Conservation (phyloP, 2,329 filamentous ascomycete genomes). For the Colletotrichum endophyticum region DNA sequence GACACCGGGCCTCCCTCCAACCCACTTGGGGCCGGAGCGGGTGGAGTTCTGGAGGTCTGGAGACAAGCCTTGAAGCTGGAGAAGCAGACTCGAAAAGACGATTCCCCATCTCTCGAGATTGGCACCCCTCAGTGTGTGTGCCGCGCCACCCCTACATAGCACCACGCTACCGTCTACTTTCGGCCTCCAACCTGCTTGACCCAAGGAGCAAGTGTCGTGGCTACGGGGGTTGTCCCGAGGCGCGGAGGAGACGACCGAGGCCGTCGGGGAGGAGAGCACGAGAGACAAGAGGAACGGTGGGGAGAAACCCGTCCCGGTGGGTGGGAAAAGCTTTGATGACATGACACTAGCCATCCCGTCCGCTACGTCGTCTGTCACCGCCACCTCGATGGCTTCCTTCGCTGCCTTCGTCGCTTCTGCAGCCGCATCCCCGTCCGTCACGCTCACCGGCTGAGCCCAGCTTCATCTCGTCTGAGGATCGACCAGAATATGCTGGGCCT, state of each 20-base stretch:
- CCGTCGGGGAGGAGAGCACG: not conserved
- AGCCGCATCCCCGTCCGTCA: not conserved
- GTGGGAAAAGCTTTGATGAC: constrained; percentile 9
- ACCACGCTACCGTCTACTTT: not conserved
- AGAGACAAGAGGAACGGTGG: not conserved
- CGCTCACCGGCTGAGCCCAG: not conserved
- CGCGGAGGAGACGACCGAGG: not conserved
- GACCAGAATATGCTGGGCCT: not conserved
- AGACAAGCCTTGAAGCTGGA: constrained; percentile 18
- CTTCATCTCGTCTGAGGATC: not conserved
- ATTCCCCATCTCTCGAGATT: not conserved
- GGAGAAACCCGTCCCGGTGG: not conserved
- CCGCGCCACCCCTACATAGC: constrained; percentile 2
- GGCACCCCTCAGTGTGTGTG: not conserved
- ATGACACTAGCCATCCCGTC: not conserved
- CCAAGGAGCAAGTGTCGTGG: not conserved
- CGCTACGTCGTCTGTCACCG: constrained; percentile 2
- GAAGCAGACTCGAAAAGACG: not conserved
- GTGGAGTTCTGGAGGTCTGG: constrained; percentile 9
- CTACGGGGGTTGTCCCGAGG: constrained; percentile 2
- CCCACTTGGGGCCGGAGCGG: not conserved
- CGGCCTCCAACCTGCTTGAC: not conserved
- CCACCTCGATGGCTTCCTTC: not conserved
- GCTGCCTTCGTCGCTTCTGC: not conserved
- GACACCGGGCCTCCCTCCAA: not conserved